phyloP scores from a whole-genome alignment of 306 rosid genomes.

The Neltuma alba region DNA sequence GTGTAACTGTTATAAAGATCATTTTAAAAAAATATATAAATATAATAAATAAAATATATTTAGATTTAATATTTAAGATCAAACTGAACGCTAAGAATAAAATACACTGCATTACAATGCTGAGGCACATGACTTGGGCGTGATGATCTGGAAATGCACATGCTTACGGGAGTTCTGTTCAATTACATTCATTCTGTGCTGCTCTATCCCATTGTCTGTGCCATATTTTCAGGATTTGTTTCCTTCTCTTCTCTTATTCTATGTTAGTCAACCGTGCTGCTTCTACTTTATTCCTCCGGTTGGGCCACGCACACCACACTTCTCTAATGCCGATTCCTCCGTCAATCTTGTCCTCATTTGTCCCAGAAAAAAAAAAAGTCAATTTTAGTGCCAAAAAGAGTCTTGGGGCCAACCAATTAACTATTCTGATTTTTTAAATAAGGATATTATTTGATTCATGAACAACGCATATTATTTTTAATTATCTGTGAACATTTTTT shows the following conservation, averaged over 20 bases:
- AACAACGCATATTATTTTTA: not conserved
- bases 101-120: too few relatives aligned
- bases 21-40: too few relatives aligned
- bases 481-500: not conserved
- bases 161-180: not conserved
- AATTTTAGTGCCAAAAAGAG: too few relatives aligned
- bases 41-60: too few relatives aligned
- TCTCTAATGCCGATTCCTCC: not conserved
- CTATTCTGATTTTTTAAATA: not conserved
- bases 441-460: not conserved
- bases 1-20: too few relatives aligned
- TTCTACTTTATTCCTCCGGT: not conserved
- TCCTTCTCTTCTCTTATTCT: not conserved
- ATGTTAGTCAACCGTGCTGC: not conserved
- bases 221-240: constrained; percentile 1
- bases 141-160: constrained; percentile 7
- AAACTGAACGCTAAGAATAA: too few relatives aligned
- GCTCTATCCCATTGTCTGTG: not conserved
- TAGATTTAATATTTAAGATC: too few relatives aligned
- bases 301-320: not conserved
- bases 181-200: constrained; percentile 2
- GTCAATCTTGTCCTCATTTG: not conserved
- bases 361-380: not conserved
- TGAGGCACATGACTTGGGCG: constrained; percentile 10
- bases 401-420: not conserved